phyloP scores from a whole-genome alignment of 2,329 filamentous ascomycete species.

The Apiospora kogelbergensis region DNA sequence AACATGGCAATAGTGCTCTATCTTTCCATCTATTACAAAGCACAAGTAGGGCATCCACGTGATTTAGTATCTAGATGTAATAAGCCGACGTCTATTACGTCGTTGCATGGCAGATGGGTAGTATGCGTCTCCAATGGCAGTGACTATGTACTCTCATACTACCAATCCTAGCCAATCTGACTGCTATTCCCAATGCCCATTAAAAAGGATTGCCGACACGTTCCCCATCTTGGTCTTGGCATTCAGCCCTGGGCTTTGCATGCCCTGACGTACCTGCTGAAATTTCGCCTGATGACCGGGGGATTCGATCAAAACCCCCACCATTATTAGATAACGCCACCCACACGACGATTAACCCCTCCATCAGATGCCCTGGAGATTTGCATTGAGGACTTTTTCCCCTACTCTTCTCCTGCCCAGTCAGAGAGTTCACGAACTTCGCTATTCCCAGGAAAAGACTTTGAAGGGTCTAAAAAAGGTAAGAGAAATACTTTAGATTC shows the following conservation, averaged over 20 bases:
- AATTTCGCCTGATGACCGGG: slow-evolving; percentile 1
- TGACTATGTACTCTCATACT: too few species aligned
- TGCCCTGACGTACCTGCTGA: slow-evolving; percentile 8
- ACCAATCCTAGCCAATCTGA: background rate
- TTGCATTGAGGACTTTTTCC: background rate
- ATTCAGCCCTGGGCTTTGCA: background rate
- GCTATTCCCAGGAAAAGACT: background rate
- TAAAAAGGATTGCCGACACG: background rate
- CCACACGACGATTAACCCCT: slow-evolving; percentile 10
- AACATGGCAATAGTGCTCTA: background rate
- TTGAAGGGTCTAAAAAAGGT: background rate
- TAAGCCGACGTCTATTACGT: too few species aligned
- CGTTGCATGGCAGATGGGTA: background rate
- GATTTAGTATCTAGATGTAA: background rate
- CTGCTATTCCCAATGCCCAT: background rate
- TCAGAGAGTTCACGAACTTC: background rate
- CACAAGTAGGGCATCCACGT: background rate
- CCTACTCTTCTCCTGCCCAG: background rate
- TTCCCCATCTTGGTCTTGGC: background rate
- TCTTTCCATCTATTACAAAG: too few species aligned
- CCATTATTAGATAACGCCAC: slow-evolving; percentile 11
- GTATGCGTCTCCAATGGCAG: background rate
- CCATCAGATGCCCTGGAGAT: slow-evolving; percentile 1
- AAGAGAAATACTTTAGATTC: background rate
- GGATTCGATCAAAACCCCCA: slow-evolving; percentile 6